Base-by-base conservation (phyloP, 2,329 filamentous ascomycete species). In the Fusarium sulawesiense region DNA sequence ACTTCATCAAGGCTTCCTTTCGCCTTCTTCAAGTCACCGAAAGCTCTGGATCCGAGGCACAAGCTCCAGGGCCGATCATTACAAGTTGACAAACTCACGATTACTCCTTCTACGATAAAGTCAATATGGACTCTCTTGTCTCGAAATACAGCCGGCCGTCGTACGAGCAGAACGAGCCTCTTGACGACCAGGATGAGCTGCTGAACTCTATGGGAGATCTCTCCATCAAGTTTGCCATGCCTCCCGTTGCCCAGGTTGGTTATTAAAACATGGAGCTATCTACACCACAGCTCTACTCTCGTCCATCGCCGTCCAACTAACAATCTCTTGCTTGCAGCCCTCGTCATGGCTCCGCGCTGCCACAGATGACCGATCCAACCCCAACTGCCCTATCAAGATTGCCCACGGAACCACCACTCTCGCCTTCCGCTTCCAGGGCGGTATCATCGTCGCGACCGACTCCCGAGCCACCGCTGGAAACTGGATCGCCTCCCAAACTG, bases 401-500 rank as follows among this genome's bases (percentile, higher is more conserved):
- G 96, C 96, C 71, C 96, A 99, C 89, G 96, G 96, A 79, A 99
- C 96, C 67, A 99, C 96, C 64, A 99, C 96, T 55, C 90, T 99
- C 68, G 95, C 94, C 70, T 99, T 99, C 88, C 91, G 95, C 80
- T 99, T 98, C 88, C 91, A 98, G 84, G 94, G 94, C 77, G 96
- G 96, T 79, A 98, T 99, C 83, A 97, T 99, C 79, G 95, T 99
- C 55, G 95, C 95, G 57, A 99, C 96, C 64, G 96, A 99, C 84
- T 99, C 96, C 65, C 91, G 96, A 84, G 96, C 96, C 65, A 97
- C 96, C 49, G 95, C 96, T 30, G 96, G 96, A 78, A 97, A 96
- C 88, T 99, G 96, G 96, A 99, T 99, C 83, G 96, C 96, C 73
- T 97, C 93, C 84, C 96, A 99, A 87, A 99, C 96, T 56, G 96